A percentile compares a stretch with the other conserved stretches of the same genome.
Evolutionary conservation across 2,329 filamentous ascomycete species (phyloP).

Genomic region (Penicillium sumatraense): DNA sequence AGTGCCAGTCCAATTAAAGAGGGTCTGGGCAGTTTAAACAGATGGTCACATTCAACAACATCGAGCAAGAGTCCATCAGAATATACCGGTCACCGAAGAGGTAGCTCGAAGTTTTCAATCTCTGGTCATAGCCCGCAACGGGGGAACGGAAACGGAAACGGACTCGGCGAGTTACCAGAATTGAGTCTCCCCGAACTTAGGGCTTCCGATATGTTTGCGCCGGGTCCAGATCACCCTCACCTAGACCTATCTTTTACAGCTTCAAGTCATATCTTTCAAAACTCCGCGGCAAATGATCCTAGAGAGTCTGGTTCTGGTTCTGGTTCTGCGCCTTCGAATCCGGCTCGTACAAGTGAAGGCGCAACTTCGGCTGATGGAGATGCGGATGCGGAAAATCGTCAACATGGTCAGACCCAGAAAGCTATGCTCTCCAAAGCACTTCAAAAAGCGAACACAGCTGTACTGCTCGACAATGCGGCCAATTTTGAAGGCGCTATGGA

Average conservation of each 20-base stretch:
- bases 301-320: conserved; percentile 5
- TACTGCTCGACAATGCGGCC: conserved; percentile 92
- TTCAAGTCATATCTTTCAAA: conserved; percentile 23
- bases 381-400: conserved; percentile 36
- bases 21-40: conserved; percentile 57
- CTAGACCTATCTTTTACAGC: conserved; percentile 32
- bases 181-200: conserved; percentile 24
- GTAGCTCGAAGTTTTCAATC: conserved; percentile 29
- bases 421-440: conserved; percentile 95
- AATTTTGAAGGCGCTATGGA: conserved; percentile 91
- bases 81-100: conserved; percentile 27
- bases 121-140: conserved; percentile 23
- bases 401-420: conserved; percentile 74
- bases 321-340: conserved; percentile 16
- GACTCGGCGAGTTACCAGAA: conserved; percentile 20
- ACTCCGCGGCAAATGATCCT: conserved; percentile 10
- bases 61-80: conserved; percentile 48
- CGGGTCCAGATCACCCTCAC: conserved; percentile 16
- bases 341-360: conserved; percentile 30
- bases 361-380: conserved; percentile 30
- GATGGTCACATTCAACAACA: conserved; percentile 63
- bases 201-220: conserved; percentile 23
- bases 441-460: conserved; percentile 93
- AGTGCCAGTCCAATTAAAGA: conserved; percentile 42
- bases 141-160: not conserved